phyloP scores from a whole-genome alignment of 1,139 yeast species.

The Lizanozyma gosingica region DNA sequence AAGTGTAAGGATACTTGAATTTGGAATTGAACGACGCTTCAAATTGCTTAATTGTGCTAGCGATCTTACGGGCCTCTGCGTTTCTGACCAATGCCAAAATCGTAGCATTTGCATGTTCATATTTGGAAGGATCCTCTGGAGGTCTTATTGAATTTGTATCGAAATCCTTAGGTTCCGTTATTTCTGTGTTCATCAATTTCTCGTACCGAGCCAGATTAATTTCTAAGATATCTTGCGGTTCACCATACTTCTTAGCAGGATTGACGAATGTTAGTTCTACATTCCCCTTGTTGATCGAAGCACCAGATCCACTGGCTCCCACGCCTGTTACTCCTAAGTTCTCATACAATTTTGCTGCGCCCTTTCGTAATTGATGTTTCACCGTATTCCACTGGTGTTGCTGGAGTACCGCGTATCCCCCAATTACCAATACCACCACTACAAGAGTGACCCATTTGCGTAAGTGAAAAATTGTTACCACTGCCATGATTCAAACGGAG shows the following conservation, averaged over 20 bases:
- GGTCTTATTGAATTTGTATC: not conserved
- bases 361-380: not conserved
- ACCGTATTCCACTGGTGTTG: not conserved
- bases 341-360: not conserved
- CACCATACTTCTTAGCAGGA: not conserved
- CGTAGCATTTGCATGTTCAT: constrained; percentile 63
- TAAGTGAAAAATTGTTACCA: not conserved
- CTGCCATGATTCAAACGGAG: not conserved
- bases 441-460: not conserved
- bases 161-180: not conserved
- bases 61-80: constrained; percentile 43
- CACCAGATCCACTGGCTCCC: too few species aligned
- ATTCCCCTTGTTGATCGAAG: not conserved
- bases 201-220: not conserved
- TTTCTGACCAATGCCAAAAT: constrained; percentile 64
- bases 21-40: constrained; percentile 60
- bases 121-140: constrained; percentile 9
- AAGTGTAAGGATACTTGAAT: constrained; percentile 73
- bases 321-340: too few species aligned
- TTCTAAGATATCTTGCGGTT: not conserved
- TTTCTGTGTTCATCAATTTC: not conserved
- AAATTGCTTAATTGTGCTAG: constrained; percentile 45
- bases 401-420: not conserved
- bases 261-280: not conserved
- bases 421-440: not conserved